Conservation (phyloP, 208 protist genomes). For the Trypanosoma lewisi region DNA sequence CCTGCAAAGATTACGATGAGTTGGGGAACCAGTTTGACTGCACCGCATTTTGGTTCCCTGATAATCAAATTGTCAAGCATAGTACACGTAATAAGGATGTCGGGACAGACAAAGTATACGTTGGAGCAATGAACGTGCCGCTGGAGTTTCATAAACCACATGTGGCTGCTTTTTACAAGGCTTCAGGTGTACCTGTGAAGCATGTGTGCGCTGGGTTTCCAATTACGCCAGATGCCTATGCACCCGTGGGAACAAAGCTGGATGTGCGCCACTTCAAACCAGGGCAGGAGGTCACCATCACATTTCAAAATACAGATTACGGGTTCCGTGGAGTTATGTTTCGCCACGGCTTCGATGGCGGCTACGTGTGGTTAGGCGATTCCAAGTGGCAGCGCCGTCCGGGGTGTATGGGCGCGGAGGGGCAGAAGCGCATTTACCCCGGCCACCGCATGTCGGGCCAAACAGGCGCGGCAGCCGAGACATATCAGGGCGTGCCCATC, state of each 20-base stretch:
- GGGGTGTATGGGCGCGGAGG: conserved; percentile 87
- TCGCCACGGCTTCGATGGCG: conserved; percentile 91
- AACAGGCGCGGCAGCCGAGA: conserved; percentile 84
- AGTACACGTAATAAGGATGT: conserved; percentile 68
- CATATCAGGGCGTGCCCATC: conserved; percentile 86
- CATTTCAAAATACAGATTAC: conserved; percentile 92
- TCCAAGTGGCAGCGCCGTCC: conserved; percentile 92
- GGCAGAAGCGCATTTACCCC: conserved; percentile 89
- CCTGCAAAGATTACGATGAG: conserved; percentile 93
- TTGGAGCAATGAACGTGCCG: conserved; percentile 91
- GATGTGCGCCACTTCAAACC: conserved; percentile 93
- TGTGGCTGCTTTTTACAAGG: conserved; percentile 88
- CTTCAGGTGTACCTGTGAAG: conserved; percentile 88
- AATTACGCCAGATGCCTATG: conserved; percentile 90
- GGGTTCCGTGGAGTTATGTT: conserved; percentile 93
- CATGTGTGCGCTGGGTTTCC: conserved; percentile 81
- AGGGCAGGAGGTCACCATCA: conserved; percentile 91
- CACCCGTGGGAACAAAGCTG: conserved; percentile 90
- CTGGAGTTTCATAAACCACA: conserved; percentile 92
- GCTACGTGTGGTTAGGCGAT: conserved; percentile 91
- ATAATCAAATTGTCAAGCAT: conserved; percentile 91
- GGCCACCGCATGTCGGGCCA: conserved; percentile 90
- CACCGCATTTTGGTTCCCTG: conserved; percentile 92
- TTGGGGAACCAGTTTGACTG: conserved; percentile 91
- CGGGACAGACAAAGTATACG: conserved; percentile 82